A percentile compares a stretch with the other conserved stretches of the same genome.
phyloP scores from a whole-genome alignment of 148 eudicot genomes.

The Rhododendron griersonianum region DNA sequence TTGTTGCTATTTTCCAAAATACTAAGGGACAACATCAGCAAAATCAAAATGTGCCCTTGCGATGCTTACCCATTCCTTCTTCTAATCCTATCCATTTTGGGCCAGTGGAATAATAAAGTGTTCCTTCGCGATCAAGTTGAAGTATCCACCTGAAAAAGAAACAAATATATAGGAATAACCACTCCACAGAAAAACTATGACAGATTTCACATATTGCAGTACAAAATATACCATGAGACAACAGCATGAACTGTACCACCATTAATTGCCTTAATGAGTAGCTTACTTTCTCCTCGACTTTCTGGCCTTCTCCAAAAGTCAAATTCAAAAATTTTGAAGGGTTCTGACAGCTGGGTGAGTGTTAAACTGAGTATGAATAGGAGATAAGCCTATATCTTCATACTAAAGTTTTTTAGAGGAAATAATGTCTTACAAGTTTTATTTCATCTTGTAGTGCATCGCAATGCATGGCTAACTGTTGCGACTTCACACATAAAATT shows the following conservation, averaged over 20 bases:
- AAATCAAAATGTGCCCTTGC: not conserved
- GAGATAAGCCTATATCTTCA: not conserved
- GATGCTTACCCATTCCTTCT: not conserved
- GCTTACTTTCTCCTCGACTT: constrained; percentile 52
- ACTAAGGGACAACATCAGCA: not conserved
- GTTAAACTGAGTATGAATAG: constrained; percentile 32
- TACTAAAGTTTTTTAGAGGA: not conserved
- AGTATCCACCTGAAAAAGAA: constrained; percentile 73
- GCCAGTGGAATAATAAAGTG: constrained; percentile 72
- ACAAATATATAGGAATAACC: constrained; percentile 4
- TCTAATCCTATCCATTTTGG: constrained; percentile 54
- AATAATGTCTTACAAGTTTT: constrained; percentile 46
- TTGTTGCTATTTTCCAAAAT: not conserved
- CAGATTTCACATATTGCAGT: constrained; percentile 3
- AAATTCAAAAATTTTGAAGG: constrained; percentile 89
- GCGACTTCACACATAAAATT: constrained; percentile 43
- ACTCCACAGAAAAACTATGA: not conserved
- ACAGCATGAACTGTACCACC: constrained; percentile 80
- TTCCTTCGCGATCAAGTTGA: constrained; percentile 89
- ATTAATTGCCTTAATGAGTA: constrained; percentile 51
- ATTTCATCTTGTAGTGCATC: constrained; percentile 63
- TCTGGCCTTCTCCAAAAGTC: constrained; percentile 94
- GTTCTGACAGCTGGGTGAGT: constrained; percentile 84
- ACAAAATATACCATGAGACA: constrained; percentile 70
- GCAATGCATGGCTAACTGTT: constrained; percentile 77